Evolutionary conservation across 106 monocot genomes (phyloP).

Genomic region (Vanilla planifolia): DNA sequence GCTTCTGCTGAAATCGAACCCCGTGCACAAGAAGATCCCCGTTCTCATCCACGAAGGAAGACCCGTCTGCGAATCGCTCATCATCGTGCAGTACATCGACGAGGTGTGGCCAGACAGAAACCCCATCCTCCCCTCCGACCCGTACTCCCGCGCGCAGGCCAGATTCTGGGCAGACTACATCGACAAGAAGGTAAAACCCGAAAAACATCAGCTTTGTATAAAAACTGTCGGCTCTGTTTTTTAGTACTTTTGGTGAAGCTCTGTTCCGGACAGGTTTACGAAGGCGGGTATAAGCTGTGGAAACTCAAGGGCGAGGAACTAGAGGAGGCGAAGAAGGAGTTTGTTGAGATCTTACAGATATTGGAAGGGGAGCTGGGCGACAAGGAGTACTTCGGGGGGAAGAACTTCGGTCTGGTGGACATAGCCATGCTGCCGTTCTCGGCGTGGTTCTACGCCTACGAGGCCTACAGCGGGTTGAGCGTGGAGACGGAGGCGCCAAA

Average conservation of each 20-base stretch:
- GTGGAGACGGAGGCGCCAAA: conserved; percentile 17
- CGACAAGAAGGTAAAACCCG: conserved; percentile 29
- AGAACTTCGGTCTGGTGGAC: conserved; percentile 20
- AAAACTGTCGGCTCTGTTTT: background rate
- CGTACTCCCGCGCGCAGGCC: conserved; percentile 12
- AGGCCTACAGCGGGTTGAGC: conserved; percentile 12
- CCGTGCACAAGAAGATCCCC: conserved; percentile 37
- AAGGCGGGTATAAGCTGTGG: background rate
- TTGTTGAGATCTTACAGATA: conserved; percentile 4
- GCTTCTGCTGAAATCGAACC: conserved; percentile 32
- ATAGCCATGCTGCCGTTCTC: conserved; percentile 12
- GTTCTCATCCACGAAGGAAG: conserved; percentile 42
- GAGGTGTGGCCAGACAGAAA: conserved; percentile 30
- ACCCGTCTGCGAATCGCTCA: conserved; percentile 38
- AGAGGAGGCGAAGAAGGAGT: conserved; percentile 12
- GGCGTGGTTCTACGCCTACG: conserved; percentile 16
- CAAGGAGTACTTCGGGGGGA: conserved; percentile 11
- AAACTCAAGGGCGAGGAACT: background rate
- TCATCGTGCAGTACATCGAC: conserved; percentile 47
- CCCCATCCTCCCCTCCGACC: conserved; percentile 24
- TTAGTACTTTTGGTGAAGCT: too few species aligned
- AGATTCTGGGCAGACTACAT: conserved; percentile 30
- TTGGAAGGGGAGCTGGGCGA: conserved; percentile 22
- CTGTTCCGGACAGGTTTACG: too few species aligned
- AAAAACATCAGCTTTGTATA: background rate